Percentiles rank a stretch among this genome's conserved stretches.
These are phyloP conservation scores for Saccharomycopsis selenospora DNA, from an alignment of 805 yeast species.

Conservation along the genomic window DNA sequence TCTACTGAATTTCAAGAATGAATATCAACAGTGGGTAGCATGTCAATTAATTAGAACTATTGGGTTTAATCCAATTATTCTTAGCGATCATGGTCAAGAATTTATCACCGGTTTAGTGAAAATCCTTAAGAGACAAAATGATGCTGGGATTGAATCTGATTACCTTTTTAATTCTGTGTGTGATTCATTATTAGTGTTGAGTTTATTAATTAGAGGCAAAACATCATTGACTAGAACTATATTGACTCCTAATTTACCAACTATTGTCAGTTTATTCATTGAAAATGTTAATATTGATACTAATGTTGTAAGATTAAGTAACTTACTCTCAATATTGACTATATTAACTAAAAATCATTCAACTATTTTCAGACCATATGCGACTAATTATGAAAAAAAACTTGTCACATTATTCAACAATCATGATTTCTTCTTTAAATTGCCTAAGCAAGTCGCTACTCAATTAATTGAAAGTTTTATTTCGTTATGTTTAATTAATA, in stretches of 20 bases:
- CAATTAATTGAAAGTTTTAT: slow-evolving; percentile 46
- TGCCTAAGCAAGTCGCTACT: slow-evolving; percentile 34
- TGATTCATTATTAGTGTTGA: slow-evolving; percentile 20
- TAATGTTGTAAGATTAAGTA: slow-evolving; percentile 35
- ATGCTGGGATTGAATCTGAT: slow-evolving; percentile 17
- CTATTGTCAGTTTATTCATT: slow-evolving; percentile 48
- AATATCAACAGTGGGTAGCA: slow-evolving; percentile 16
- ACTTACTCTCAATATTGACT: slow-evolving; percentile 16
- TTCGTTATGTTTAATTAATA: slow-evolving; percentile 45
- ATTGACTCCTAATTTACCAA: slow-evolving; percentile 69
- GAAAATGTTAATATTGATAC: slow-evolving; percentile 34
- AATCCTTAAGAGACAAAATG: slow-evolving; percentile 34
- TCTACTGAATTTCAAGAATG: slow-evolving; percentile 7
- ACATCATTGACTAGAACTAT: slow-evolving; percentile 79
- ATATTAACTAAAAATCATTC: slow-evolving; percentile 48
- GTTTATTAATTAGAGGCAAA: slow-evolving; percentile 55
- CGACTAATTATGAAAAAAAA: slow-evolving; percentile 49
- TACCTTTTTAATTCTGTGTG: slow-evolving; percentile 34
- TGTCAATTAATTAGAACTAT: slow-evolving; percentile 11
- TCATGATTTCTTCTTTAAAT: slow-evolving; percentile 29
- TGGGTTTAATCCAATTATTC: slow-evolving; percentile 29
- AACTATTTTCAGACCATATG: slow-evolving; percentile 76
- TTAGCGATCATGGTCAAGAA: slow-evolving; percentile 36
- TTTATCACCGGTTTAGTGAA: slow-evolving; percentile 37
- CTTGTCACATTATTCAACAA: slow-evolving; percentile 32